Percentiles rank a stretch among this genome's conserved stretches.
Evolutionary conservation across 441 rosid species (phyloP).

Genomic region (Eruca vesicaria): DNA sequence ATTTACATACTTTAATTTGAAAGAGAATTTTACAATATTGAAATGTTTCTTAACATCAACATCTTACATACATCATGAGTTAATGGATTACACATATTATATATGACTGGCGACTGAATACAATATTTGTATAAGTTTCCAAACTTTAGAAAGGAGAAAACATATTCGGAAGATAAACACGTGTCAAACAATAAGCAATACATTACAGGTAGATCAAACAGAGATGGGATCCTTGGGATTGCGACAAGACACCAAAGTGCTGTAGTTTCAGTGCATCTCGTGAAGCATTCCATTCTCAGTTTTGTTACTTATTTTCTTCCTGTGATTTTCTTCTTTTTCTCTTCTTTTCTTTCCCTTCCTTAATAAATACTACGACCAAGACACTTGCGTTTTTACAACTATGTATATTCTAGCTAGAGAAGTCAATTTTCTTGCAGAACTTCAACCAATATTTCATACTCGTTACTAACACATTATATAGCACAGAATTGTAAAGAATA

Average conservation of each 20-base stretch:
- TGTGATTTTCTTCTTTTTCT: neutral
- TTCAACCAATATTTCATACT: neutral
- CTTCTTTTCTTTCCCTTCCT: neutral
- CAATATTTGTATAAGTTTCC: neutral
- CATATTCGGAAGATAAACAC: slow-evolving; percentile 11
- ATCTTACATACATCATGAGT: neutral
- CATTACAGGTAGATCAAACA: slow-evolving; percentile 22
- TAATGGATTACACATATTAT: neutral
- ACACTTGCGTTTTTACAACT: slow-evolving; percentile 7
- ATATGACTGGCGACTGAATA: neutral
- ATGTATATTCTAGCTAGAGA: neutral
- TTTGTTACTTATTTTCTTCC: neutral
- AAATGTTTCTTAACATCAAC: neutral
- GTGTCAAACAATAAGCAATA: slow-evolving; percentile 12
- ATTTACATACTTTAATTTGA: neutral
- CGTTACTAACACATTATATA: neutral
- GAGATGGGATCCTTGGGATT: slow-evolving; percentile 25
- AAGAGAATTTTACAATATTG: neutral
- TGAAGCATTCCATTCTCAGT: slow-evolving; percentile 13
- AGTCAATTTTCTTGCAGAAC: neutral
- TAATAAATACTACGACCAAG: neutral
- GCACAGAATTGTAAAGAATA: neutral
- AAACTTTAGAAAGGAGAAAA: slow-evolving; percentile 7
- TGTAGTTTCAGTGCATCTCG: slow-evolving; percentile 29
- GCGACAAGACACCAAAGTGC: slow-evolving; percentile 24